phyloP scores from a whole-genome alignment of 78 protist genomes.

The Dictyostelium purpureum region DNA sequence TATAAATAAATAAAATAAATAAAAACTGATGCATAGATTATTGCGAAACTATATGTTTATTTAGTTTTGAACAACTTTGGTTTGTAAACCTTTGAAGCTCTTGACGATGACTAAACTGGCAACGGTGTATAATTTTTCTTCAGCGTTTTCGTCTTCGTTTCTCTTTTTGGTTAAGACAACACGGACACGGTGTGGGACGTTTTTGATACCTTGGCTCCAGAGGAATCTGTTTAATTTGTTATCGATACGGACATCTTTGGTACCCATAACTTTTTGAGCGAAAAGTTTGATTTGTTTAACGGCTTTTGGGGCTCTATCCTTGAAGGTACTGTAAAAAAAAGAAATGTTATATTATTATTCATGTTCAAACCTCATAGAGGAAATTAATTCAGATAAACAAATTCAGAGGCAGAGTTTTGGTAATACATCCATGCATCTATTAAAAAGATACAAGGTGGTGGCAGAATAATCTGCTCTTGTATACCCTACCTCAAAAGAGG shows the following conservation, averaged over 20 bases:
- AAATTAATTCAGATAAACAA: background rate
- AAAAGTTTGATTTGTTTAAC: constrained; percentile 85
- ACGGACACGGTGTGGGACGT: constrained; percentile 94
- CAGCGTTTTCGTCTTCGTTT: constrained; percentile 96
- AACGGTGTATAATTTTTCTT: constrained; percentile 92
- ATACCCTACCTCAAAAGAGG: too few species aligned
- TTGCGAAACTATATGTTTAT: too few species aligned
- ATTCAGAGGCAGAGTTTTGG: background rate
- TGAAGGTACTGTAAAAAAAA: constrained; percentile 88
- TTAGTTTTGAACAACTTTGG: constrained; percentile 69
- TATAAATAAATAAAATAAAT: too few species aligned
- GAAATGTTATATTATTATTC: background rate
- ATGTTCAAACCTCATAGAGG: background rate
- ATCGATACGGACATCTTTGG: constrained; percentile 94
- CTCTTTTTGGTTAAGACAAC: constrained; percentile 91
- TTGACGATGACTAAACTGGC: constrained; percentile 85
- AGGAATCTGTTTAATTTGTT: constrained; percentile 89
- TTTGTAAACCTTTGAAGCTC: constrained; percentile 74
- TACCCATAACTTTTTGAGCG: constrained; percentile 91
- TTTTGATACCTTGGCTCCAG: constrained; percentile 93
- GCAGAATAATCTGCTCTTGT: constrained; percentile 10
- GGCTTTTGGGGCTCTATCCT: constrained; percentile 95
- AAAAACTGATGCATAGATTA: too few species aligned
- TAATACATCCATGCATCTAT: too few species aligned
- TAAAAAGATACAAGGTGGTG: background rate